Conservation (phyloP, 306 rosid species). For the Fagus crenata region DNA sequence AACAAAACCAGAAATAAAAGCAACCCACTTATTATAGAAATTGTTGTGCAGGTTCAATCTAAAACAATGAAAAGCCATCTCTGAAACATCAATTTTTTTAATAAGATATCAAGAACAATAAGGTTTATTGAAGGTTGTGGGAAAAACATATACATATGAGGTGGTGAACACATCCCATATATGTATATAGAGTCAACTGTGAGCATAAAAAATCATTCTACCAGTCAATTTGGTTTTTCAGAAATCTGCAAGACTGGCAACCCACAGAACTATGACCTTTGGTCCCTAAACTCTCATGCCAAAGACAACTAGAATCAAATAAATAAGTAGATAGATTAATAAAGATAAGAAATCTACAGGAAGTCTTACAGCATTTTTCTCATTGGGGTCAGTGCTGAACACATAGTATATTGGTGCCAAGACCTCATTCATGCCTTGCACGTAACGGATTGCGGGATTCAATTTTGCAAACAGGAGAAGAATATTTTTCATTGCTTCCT, state of each 20-base stretch:
- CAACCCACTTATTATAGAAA: neutral
- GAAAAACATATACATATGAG: neutral
- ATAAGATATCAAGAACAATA: neutral
- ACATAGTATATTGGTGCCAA: constrained; percentile 78
- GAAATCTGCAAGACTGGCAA: neutral
- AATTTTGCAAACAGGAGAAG: constrained; percentile 73
- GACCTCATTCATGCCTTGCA: constrained; percentile 94
- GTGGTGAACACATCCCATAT: neutral
- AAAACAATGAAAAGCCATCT: neutral
- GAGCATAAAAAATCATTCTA: neutral
- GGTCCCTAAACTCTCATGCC: constrained; percentile 1
- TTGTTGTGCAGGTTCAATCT: neutral
- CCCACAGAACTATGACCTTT: neutral
- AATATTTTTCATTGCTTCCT: constrained; percentile 85
- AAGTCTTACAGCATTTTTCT: constrained; percentile 65
- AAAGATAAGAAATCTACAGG: constrained; percentile 9
- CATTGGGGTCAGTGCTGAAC: constrained; percentile 56
- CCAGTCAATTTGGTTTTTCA: neutral
- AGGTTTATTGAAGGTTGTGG: neutral
- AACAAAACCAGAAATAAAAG: neutral
- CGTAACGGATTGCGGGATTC: constrained; percentile 78
- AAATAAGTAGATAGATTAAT: neutral
- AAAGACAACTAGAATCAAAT: neutral
- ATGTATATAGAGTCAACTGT: neutral
- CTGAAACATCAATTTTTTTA: neutral